Evolutionary conservation across 1,284 basidiomycete species (phyloP), one percentile per base, ranked within the genome.

Genomic region (Stereum hirsutum): DNA sequence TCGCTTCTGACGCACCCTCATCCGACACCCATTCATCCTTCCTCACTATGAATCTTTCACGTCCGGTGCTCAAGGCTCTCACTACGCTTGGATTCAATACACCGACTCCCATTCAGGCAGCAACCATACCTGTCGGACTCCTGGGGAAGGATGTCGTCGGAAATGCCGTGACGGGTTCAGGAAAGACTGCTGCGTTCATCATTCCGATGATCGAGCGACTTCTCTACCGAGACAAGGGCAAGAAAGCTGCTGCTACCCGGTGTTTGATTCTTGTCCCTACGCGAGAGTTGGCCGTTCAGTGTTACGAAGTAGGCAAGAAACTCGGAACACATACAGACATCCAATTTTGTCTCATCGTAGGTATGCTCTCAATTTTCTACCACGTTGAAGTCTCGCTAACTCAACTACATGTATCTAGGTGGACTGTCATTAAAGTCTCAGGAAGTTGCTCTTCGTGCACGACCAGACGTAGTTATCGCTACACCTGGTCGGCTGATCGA

Each of bases 401-500:
- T 41, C 27, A 15, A 46, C 21, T 36, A 23, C 41, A 15, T 21
- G 35, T 38, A 43, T 10, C 44, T 34, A 90, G 88, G 89, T 69
- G 94, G 94, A 30, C 70, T 98, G 28, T 95, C 92, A 4, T 61
- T 97, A 26, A 94, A 95, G 58, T 76, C 87, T 5, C 94, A 98
- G 63, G 94, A 96, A 61, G 75, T 74, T 15, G 76, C 82, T 37
- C 69, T 98, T 39, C 82, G 91, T 35, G 78, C 83, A 37, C 78
- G 92, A 2, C 94, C 94, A 38, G 94, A 98, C 60, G 72, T 97
- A 30, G 73, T 98, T 39, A 90, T 98, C 53, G 94, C 93, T 25
- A 98, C 94, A 1, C 95, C 94, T 4, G 94, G 94, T 55, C 88
- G 94, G 58, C 73, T 98, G 23, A 98, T 98, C 56, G 94, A 98